phyloP scores from a whole-genome alignment of 345 rosid genomes.

The Ceriops decandra region DNA sequence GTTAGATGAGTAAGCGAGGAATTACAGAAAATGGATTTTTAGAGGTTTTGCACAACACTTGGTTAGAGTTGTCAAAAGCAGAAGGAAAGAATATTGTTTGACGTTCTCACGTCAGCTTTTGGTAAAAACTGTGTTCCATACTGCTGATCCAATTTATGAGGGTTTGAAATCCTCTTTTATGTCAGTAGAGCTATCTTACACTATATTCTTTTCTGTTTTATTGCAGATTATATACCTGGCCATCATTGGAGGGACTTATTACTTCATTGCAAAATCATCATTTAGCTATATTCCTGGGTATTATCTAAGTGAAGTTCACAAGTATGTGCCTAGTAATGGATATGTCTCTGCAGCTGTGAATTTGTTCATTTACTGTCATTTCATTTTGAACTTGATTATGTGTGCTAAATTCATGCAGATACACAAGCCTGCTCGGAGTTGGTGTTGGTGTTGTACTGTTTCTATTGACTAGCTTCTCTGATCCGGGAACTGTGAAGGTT shows the following conservation, averaged over 20 bases:
- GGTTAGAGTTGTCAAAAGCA: too few species aligned
- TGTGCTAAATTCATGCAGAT: slow-evolving; percentile 45
- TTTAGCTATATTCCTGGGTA: slow-evolving; percentile 84
- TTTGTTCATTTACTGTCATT: slow-evolving; percentile 1
- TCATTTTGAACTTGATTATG: background rate
- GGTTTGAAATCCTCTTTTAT: background rate
- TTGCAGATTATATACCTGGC: slow-evolving; percentile 72
- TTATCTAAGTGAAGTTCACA: slow-evolving; percentile 75
- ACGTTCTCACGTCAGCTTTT: too few species aligned
- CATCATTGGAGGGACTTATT: slow-evolving; percentile 67
- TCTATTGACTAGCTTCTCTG: slow-evolving; percentile 77
- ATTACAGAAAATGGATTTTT: too few species aligned
- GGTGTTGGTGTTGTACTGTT: slow-evolving; percentile 68
- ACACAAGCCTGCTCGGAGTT: slow-evolving; percentile 64
- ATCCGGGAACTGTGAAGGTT: slow-evolving; percentile 75
- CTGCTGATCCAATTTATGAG: background rate
- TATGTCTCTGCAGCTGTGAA: slow-evolving; percentile 5
- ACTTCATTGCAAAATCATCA: slow-evolving; percentile 47
- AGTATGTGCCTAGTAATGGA: slow-evolving; percentile 33
- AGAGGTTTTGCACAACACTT: too few species aligned
- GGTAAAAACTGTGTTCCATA: too few species aligned
- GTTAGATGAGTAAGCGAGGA: too few species aligned
- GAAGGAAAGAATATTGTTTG: too few species aligned
- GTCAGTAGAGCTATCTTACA: background rate
- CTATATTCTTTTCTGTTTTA: background rate